A percentile compares a stretch with the other conserved stretches of the same genome.
phyloP scores from a whole-genome alignment of 2,329 filamentous ascomycete species.

The Aureobasidium leucospermi region DNA sequence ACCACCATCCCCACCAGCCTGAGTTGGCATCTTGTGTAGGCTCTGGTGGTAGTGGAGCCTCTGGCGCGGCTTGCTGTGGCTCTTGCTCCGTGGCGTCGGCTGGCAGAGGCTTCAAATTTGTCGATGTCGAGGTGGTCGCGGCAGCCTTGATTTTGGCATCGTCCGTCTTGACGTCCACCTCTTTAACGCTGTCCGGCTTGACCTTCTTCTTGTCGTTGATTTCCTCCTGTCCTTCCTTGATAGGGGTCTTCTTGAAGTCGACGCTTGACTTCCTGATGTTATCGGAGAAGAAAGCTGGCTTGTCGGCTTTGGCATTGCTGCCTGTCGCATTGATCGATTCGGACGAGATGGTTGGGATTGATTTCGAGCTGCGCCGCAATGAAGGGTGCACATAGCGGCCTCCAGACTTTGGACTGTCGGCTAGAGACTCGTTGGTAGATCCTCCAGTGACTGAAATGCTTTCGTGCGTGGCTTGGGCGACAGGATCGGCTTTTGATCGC shows the following conservation, averaged over 20 bases:
- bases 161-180: slow-evolving; percentile 17
- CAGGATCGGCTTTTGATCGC: slow-evolving; percentile 39
- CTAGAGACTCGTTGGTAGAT: slow-evolving; percentile 33
- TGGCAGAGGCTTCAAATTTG: not conserved
- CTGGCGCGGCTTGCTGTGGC: not conserved
- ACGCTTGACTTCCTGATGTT: slow-evolving; percentile 13
- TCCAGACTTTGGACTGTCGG: slow-evolving; percentile 21
- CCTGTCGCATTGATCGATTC: slow-evolving; percentile 39
- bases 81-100: not conserved
- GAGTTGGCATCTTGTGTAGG: slow-evolving; percentile 23
- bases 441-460: slow-evolving; percentile 39
- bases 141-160: slow-evolving; percentile 19
- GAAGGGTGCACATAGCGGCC: slow-evolving; percentile 16
- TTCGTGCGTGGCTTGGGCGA: slow-evolving; percentile 40
- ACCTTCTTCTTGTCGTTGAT: slow-evolving; percentile 15
- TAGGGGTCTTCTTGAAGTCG: not conserved
- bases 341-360: slow-evolving; percentile 36
- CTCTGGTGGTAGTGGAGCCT: slow-evolving; percentile 37
- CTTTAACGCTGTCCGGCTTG: not conserved
- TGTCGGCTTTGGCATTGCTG: slow-evolving; percentile 21
- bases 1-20: slow-evolving; percentile 42
- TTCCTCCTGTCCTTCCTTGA: not conserved
- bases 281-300: slow-evolving; percentile 16
- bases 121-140: not conserved
- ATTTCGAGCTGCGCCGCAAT: slow-evolving; percentile 31